These are phyloP conservation scores for Geotrichum citri-aurantii DNA, from an alignment of 1,139 yeast species.

Conservation along the genomic window DNA sequence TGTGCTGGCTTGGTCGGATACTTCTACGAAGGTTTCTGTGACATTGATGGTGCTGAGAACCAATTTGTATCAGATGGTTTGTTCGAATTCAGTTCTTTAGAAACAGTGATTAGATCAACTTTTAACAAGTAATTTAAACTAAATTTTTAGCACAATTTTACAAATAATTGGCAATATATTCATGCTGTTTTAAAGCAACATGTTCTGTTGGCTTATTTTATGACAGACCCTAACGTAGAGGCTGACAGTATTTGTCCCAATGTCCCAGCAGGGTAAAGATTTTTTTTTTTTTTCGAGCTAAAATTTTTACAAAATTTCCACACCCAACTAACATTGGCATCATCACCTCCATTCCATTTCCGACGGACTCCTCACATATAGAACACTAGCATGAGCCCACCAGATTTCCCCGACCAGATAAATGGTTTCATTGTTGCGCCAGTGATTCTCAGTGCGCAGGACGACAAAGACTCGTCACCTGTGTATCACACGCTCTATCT, in stretches of 20 bases:
- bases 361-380: neutral
- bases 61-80: constrained; percentile 7
- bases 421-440: constrained; percentile 55
- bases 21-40: neutral
- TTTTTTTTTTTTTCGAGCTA: neutral
- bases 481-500: constrained; percentile 31
- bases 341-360: neutral
- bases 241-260: neutral
- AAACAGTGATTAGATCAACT: neutral
- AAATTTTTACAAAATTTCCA: neutral
- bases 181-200: neutral
- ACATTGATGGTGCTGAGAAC: neutral
- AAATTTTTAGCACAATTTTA: too few species aligned
- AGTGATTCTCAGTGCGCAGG: constrained; percentile 38
- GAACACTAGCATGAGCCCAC: neutral
- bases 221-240: neutral
- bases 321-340: neutral
- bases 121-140: neutral
- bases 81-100: constrained; percentile 4
- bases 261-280: neutral
- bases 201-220: neutral
- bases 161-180: neutral
- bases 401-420: constrained; percentile 33
- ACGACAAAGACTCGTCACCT: constrained; percentile 14
- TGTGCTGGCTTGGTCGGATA: neutral